phyloP scores from a whole-genome alignment of 148 eudicot species.

The Vaccinium vitisidaea region DNA sequence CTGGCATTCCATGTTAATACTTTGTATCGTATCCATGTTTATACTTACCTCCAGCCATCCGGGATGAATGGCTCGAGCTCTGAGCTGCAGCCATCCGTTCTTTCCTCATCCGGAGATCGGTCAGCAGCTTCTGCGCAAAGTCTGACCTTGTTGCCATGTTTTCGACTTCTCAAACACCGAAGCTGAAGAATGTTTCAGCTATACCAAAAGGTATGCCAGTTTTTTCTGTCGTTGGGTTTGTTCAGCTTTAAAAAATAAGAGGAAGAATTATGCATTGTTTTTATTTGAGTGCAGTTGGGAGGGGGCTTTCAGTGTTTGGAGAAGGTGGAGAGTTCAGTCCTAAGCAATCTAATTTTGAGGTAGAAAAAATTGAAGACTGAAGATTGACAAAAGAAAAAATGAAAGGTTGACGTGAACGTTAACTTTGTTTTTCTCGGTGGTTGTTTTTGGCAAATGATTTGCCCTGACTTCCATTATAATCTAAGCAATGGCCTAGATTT shows the following conservation, averaged over 20 bases:
- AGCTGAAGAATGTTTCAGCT: not conserved
- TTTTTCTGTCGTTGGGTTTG: not conserved
- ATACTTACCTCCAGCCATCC: slow-evolving; percentile 44
- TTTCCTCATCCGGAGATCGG: slow-evolving; percentile 67
- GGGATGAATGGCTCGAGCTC: slow-evolving; percentile 35
- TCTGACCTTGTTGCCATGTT: slow-evolving; percentile 68
- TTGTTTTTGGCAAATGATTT: slow-evolving; percentile 22
- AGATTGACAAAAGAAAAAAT: not conserved
- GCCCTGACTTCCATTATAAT: slow-evolving; percentile 53
- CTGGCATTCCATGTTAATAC: not conserved
- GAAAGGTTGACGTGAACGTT: slow-evolving; percentile 41
- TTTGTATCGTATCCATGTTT: not conserved
- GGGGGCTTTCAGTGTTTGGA: slow-evolving; percentile 69
- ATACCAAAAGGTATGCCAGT: not conserved
- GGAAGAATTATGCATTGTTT: slow-evolving; percentile 5
- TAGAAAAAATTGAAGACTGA: slow-evolving; percentile 13
- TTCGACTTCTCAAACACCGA: slow-evolving; percentile 1
- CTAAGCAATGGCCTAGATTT: slow-evolving; percentile 48
- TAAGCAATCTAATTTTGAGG: slow-evolving; percentile 24
- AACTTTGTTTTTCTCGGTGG: slow-evolving; percentile 16
- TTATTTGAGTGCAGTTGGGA: slow-evolving; percentile 41
- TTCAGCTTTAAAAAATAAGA: not conserved
- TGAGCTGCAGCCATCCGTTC: slow-evolving; percentile 64
- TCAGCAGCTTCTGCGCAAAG: slow-evolving; percentile 84
- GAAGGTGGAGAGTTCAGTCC: slow-evolving; percentile 40